A percentile compares a stretch with the other conserved stretches of the same genome.
These are phyloP conservation scores for Pyrenochaeta sp. DNA, from an alignment of 2,329 filamentous ascomycete species.

Conservation along the genomic window DNA sequence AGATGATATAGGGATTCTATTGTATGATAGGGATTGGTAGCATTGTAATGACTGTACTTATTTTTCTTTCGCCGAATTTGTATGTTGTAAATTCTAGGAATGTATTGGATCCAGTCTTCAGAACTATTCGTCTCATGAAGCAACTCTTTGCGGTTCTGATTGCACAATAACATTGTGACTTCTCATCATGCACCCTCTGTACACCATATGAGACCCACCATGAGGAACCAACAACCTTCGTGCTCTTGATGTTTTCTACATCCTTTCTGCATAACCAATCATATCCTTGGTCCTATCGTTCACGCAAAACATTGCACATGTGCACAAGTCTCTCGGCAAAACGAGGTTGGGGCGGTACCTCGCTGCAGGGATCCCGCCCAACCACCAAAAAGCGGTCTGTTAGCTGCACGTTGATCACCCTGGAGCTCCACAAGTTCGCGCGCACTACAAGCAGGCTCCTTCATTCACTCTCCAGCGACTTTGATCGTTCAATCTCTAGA, in stretches of 20 bases:
- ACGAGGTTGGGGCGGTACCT: constrained; percentile 19
- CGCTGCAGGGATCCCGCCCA: constrained; percentile 31
- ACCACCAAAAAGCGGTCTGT: constrained; percentile 33
- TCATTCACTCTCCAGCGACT: constrained; percentile 12
- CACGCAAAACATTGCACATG: constrained; percentile 31
- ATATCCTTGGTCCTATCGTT: constrained; percentile 9
- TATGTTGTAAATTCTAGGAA: neutral
- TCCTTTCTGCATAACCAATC: neutral
- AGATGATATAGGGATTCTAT: neutral
- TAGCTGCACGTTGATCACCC: constrained; percentile 26
- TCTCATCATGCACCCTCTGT: neutral
- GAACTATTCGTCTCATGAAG: neutral
- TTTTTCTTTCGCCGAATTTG: neutral
- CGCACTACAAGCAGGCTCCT: constrained; percentile 16
- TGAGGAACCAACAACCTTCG: neutral
- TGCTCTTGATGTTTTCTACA: neutral
- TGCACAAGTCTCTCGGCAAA: constrained; percentile 14
- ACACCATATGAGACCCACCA: neutral
- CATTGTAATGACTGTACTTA: neutral
- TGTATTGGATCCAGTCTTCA: neutral
- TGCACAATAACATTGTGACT: no score
- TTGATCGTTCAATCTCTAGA: constrained; percentile 26
- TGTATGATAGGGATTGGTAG: constrained; percentile 1
- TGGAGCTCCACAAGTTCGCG: constrained; percentile 39
- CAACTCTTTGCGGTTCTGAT: no score